Evolutionary conservation across 176 grass and related monocot species (phyloP), one percentile per base, ranked within the genome.

Genomic region (Hyparrhenia diplandra): DNA sequence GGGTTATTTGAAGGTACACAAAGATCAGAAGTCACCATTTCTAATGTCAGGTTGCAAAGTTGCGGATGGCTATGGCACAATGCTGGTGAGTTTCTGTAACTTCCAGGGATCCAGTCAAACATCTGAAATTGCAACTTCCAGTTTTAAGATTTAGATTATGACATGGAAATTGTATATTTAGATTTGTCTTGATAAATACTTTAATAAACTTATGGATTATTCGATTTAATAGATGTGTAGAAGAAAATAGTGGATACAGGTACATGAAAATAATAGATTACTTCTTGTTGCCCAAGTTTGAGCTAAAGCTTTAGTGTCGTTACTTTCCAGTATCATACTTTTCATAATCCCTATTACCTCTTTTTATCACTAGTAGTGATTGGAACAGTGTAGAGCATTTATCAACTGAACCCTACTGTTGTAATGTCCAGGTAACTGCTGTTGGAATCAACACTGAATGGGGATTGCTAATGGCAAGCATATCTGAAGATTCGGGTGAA

Each of bases 1-100:
- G 85, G 29, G 25, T 77, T 77, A 52, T n/a, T 79, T 78, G 55
- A 71, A 98, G 96, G 90, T 88, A 39, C 87, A 69, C 47, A 98
- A 98, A 82, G 88, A 95, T 71, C 82, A 91, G 45, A 98, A 91
- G 74, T 85, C 88, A 64, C 96, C 96, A 2, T 98, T 98, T 74
- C 62, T 98, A 39, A 95, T 98, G 96, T 95, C 96, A 35, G 96
- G 96, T 67, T 98, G 96, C 82, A 98, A 98, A 89, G 92, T 98
- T 13, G 96, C 96, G 2, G 96, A 98, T 84, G 96, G 96, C 20
- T 98, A 91, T 79, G 92, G 95, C 67, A 95, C 52, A 32, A 93
- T 98, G 92, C 60, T 98, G 92, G 95, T 98, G 49, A 89, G 81
- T 71, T 71, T 71, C 25, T 71, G 24, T 7, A 30, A n/a, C n/a